Evolutionary conservation across 352 stramenopile species (phyloP).

Genomic region (Blastocystis sp.): DNA sequence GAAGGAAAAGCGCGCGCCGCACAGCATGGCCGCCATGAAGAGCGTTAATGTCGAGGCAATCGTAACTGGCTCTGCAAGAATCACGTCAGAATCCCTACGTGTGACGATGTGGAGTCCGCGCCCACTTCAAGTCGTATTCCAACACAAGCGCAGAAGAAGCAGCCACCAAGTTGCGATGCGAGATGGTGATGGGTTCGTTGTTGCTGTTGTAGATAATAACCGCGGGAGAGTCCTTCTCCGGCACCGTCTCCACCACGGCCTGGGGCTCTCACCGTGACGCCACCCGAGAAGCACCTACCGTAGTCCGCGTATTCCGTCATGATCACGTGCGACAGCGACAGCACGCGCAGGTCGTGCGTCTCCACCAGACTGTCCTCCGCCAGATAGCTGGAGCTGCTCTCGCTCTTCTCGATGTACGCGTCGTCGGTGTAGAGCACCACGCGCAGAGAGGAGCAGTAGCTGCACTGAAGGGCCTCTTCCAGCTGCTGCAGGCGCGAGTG

Average conservation of each 20-base stretch:
- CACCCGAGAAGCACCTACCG: not conserved
- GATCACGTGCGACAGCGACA: slow-evolving; percentile 30
- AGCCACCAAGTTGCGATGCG: slow-evolving; percentile 57
- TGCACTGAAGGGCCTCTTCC: slow-evolving; percentile 14
- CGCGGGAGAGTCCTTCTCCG: slow-evolving; percentile 11
- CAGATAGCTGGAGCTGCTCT: not conserved
- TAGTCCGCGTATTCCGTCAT: not conserved
- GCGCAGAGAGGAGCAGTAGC: slow-evolving; percentile 23
- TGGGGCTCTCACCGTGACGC: slow-evolving; percentile 15
- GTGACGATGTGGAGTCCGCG: not conserved
- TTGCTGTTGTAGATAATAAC: slow-evolving; percentile 71
- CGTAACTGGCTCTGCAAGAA: slow-evolving; percentile 45
- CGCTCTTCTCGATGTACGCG: slow-evolving; percentile 36
- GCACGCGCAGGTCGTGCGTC: slow-evolving; percentile 14
- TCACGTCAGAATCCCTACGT: slow-evolving; percentile 33
- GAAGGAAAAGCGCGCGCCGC: slow-evolving; percentile 56
- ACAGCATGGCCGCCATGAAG: slow-evolving; percentile 25
- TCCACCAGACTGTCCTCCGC: slow-evolving; percentile 35
- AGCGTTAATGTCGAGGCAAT: slow-evolving; percentile 35
- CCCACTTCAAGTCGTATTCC: slow-evolving; percentile 36
- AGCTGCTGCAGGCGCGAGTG: slow-evolving; percentile 41
- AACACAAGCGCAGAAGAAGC: slow-evolving; percentile 34
- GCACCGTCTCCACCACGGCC: not conserved
- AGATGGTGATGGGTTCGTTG: slow-evolving; percentile 47
- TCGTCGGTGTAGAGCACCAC: slow-evolving; percentile 57